Evolutionary conservation across 192 early-diverging fungal species (phyloP).

Genomic region (Blastocladiella britannica): DNA sequence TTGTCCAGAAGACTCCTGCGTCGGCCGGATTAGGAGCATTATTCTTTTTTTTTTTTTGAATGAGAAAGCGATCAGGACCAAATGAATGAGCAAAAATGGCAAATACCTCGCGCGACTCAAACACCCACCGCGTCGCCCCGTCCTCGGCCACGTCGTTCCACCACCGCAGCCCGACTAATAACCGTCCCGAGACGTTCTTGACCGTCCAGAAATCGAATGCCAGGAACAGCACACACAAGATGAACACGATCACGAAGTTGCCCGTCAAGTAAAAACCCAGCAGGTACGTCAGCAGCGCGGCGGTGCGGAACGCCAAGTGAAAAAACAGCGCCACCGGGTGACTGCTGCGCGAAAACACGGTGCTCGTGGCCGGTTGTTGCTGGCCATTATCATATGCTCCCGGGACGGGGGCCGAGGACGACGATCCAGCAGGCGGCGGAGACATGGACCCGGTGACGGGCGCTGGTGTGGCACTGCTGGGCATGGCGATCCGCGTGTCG

Average conservation of each 20-base stretch:
- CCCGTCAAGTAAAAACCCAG: constrained; percentile 60
- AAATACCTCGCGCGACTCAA: constrained; percentile 78
- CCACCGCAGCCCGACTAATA: constrained; percentile 94
- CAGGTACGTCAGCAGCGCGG: constrained; percentile 67
- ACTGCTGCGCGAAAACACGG: constrained; percentile 28
- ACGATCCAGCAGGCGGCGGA: too few relatives aligned
- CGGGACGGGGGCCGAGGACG: too few relatives aligned
- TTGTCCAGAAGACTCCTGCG: constrained; percentile 78
- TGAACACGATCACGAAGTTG: constrained; percentile 77
- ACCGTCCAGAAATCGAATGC: constrained; percentile 99
- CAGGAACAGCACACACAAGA: constrained; percentile 72
- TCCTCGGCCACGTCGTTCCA: constrained; percentile 98
- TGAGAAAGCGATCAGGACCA: constrained; percentile 2
- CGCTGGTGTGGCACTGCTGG: too few relatives aligned
- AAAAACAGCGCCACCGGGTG: constrained; percentile 84
- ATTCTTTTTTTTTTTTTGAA: too few relatives aligned
- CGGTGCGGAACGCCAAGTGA: constrained; percentile 65
- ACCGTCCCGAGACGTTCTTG: constrained; percentile 90
- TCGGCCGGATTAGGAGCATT: constrained; percentile 60
- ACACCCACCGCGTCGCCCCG: constrained; percentile 86
- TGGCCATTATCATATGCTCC: too few relatives aligned
- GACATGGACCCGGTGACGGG: too few relatives aligned
- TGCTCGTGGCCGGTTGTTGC: too few relatives aligned
- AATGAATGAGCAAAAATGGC: constrained; percentile 2
- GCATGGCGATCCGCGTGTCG: too few relatives aligned